Evolutionary conservation across 768 basidiomycete genomes (phyloP), one percentile per base, ranked within the genome.

Genomic region (Candolleomyces eurysporus): DNA sequence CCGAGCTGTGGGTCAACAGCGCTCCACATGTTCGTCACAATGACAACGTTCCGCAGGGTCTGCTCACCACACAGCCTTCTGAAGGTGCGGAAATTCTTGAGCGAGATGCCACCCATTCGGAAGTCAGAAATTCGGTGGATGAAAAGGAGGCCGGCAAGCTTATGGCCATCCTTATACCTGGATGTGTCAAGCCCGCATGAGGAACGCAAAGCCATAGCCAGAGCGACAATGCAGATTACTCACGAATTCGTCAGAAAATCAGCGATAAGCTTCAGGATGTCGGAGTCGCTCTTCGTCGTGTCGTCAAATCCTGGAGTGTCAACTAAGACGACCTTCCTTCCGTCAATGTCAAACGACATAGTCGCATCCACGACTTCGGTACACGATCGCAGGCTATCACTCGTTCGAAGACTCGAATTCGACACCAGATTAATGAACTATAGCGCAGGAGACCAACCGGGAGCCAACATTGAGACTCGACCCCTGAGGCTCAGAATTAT

Each of bases 221-320:
- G 8, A 48, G 48, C 13, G 57, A 26, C n/a, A 13, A 30, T 57
- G 48, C 36, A 32, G 11, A 11, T 26, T 26, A n/a, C 75, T 58
- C 62, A 78, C 77, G 73, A 66, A 14, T 67, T 67, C 3, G 73
- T 66, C 49, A 80, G 68, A 60, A 73, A 77, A 50, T 78, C 60
- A 0, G 83, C 80, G 26, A 84, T 84, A 74, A 82, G 76, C 50
- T 75, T 78, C 43, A 84, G 69, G 13, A 85, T 70, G 11, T 80
- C 80, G 0, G 78, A 74, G 54, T 84, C 84, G 50, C 75, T 80
- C 52, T 73, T 74, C 3, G 68, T 73, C 2, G 83, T 81, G 64
- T 86, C 84, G 61, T 85, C 85, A 58, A 86, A 86, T 5, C 85
- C 85, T 0, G 85, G 85, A 0, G 85, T 87, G 63, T 87, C 86